Percentiles rank a stretch among this genome's conserved stretches.
These are phyloP conservation scores for Perkinsus olseni DNA, from an alignment of 169 alveolate species.

Conservation along the genomic window DNA sequence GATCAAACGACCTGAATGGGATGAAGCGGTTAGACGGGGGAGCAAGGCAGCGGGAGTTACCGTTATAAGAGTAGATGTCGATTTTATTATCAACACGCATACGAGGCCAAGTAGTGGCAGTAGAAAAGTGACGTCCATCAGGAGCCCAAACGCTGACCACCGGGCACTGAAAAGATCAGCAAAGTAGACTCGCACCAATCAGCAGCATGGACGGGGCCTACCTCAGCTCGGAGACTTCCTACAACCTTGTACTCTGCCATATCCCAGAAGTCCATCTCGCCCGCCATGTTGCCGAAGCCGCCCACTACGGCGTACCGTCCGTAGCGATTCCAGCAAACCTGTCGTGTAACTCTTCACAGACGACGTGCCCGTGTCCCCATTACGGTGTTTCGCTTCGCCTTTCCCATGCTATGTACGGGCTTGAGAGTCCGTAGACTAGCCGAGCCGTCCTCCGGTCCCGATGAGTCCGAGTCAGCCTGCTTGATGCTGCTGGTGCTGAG, in stretches of 20 bases:
- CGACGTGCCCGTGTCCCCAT: conserved; percentile 22
- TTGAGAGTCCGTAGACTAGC: neutral
- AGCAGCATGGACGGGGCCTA: neutral
- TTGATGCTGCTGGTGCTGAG: neutral
- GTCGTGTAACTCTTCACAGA: neutral
- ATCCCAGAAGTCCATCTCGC: conserved; percentile 80
- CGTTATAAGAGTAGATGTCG: conserved; percentile 55
- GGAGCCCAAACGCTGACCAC: conserved; percentile 57
- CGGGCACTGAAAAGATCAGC: conserved; percentile 31
- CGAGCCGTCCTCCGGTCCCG: conserved; percentile 5
- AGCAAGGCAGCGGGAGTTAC: too few relatives aligned
- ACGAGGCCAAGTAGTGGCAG: conserved; percentile 76
- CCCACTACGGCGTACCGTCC: conserved; percentile 61
- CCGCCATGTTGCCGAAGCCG: conserved; percentile 83
- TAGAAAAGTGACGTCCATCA: conserved; percentile 59
- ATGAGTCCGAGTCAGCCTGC: conserved; percentile 46
- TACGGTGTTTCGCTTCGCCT: conserved; percentile 63
- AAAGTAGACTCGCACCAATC: neutral
- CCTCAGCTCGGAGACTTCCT: conserved; percentile 35
- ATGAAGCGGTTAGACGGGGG: conserved; percentile 35
- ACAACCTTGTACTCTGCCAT: conserved; percentile 43
- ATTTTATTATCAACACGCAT: conserved; percentile 77
- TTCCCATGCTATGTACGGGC: conserved; percentile 28
- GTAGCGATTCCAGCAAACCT: conserved; percentile 30
- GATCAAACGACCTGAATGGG: conserved; percentile 48